phyloP scores from a whole-genome alignment of 2,329 filamentous ascomycete genomes.

The Hymenoscyphus occultus region DNA sequence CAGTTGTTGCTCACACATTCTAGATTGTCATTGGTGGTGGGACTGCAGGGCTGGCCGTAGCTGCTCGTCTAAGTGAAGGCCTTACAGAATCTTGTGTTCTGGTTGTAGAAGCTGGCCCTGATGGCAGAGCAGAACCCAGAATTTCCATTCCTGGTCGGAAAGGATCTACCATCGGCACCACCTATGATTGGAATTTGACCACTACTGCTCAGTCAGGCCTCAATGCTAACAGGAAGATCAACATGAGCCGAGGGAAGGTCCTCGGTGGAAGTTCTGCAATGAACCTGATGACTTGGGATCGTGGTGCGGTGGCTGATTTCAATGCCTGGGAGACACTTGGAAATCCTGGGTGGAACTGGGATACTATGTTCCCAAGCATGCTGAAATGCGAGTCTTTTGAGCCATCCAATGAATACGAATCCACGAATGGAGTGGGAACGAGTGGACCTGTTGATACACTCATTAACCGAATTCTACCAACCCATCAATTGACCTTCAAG shows the following conservation, averaged over 20 bases:
- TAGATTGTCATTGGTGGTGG: slow-evolving; percentile 44
- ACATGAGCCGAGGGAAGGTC: slow-evolving; percentile 21
- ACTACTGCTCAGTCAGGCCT: slow-evolving; percentile 38
- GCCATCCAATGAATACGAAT: slow-evolving; percentile 19
- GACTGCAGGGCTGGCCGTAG: slow-evolving; percentile 44
- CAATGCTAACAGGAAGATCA: slow-evolving; percentile 22
- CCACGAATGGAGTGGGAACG: slow-evolving; percentile 36
- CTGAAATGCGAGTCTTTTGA: slow-evolving; percentile 22
- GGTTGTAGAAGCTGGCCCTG: slow-evolving; percentile 28
- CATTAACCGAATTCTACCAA: slow-evolving; percentile 44
- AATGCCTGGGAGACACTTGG: slow-evolving; percentile 43
- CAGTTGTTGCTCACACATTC: not conserved
- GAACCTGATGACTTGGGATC: slow-evolving; percentile 30
- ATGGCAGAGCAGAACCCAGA: slow-evolving; percentile 37
- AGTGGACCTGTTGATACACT: slow-evolving; percentile 39
- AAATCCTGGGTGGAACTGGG: slow-evolving; percentile 43
- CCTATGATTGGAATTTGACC: slow-evolving; percentile 43
- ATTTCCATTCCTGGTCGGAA: slow-evolving; percentile 40
- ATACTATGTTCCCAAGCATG: slow-evolving; percentile 34
- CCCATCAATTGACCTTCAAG: slow-evolving; percentile 43
- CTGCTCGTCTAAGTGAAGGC: slow-evolving; percentile 41
- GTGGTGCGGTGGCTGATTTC: slow-evolving; percentile 30
- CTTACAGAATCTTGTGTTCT: slow-evolving; percentile 38
- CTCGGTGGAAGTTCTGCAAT: slow-evolving; percentile 41
- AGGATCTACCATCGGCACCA: slow-evolving; percentile 35